Percentiles rank a stretch among this genome's conserved stretches.
Evolutionary conservation across 108 stramenopile genomes (phyloP).

Genomic region (Nannochloropsis salina): DNA sequence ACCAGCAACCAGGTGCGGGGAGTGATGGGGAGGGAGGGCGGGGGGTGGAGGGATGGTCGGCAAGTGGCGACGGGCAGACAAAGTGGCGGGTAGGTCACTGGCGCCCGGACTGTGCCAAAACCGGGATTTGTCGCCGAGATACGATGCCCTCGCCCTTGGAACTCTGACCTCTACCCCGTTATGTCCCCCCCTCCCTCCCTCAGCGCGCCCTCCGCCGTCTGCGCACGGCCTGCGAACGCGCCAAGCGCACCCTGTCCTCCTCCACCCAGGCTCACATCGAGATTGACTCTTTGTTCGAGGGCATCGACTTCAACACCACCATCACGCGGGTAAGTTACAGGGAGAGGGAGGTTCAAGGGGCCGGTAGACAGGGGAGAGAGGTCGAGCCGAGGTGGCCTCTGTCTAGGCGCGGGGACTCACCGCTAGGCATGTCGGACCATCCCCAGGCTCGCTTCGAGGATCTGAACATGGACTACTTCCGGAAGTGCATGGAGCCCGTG

Average conservation of each 20-base stretch:
- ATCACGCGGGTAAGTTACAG: constrained; percentile 67
- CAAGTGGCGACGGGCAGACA: no score
- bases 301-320: constrained; percentile 97
- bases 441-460: constrained; percentile 50
- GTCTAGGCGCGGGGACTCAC: constrained; percentile 34
- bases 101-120: no score
- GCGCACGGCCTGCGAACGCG: constrained; percentile 98
- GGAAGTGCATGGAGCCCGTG: constrained; percentile 96
- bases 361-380: not conserved
- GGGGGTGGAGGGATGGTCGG: constrained; percentile 63
- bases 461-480: constrained; percentile 93
- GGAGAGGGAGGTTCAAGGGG: not conserved
- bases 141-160: not conserved
- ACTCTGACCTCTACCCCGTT: not conserved
- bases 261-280: constrained; percentile 99
- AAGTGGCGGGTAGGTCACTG: no score
- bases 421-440: no score
- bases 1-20: constrained; percentile 68
- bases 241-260: constrained; percentile 96
- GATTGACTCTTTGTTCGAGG: constrained; percentile 97
- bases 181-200: not conserved
- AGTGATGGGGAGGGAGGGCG: not conserved
- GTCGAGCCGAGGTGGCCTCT: not conserved
- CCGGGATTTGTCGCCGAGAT: not conserved
- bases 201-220: constrained; percentile 97